phyloP scores from a whole-genome alignment of 805 yeast genomes.

The Priceomyces carsonii region DNA sequence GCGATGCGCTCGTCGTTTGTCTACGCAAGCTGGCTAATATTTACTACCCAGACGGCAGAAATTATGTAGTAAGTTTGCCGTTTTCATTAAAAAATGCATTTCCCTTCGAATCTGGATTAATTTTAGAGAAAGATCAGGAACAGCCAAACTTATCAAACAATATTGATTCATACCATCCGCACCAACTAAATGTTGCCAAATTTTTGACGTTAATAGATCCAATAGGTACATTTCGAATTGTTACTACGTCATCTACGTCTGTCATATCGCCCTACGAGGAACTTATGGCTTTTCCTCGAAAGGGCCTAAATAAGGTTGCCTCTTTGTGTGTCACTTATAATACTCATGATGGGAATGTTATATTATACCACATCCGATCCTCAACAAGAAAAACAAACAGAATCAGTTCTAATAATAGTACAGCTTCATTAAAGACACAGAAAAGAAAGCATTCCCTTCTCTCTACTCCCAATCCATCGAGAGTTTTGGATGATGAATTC shows the following conservation, averaged over 20 bases:
- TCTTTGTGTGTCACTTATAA: constrained; percentile 59
- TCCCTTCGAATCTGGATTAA: constrained; percentile 66
- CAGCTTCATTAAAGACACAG: constrained; percentile 13
- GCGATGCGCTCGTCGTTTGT: constrained; percentile 54
- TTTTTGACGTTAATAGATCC: constrained; percentile 78
- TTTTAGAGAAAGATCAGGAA: constrained; percentile 52
- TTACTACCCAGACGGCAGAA: constrained; percentile 60
- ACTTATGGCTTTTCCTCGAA: constrained; percentile 53
- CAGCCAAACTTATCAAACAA: constrained; percentile 10
- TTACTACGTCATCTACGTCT: constrained; percentile 70
- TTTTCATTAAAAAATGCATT: constrained; percentile 62
- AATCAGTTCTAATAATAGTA: constrained; percentile 1
- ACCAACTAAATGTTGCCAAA: constrained; percentile 28
- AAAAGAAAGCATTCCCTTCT: constrained; percentile 29
- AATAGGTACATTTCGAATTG: constrained; percentile 66
- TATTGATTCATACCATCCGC: constrained; percentile 13
- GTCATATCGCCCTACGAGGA: constrained; percentile 60
- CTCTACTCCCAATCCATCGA: constrained; percentile 43
- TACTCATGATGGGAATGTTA: constrained; percentile 43
- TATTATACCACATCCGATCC: constrained; percentile 56
- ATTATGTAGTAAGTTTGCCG: constrained; percentile 66
- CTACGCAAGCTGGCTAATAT: constrained; percentile 60
- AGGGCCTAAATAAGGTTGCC: constrained; percentile 28
- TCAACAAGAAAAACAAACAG: constrained; percentile 19
- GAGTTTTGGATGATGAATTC: constrained; percentile 44